phyloP scores from a whole-genome alignment of 805 yeast genomes.

The Saccharomycopsis selenospora region DNA sequence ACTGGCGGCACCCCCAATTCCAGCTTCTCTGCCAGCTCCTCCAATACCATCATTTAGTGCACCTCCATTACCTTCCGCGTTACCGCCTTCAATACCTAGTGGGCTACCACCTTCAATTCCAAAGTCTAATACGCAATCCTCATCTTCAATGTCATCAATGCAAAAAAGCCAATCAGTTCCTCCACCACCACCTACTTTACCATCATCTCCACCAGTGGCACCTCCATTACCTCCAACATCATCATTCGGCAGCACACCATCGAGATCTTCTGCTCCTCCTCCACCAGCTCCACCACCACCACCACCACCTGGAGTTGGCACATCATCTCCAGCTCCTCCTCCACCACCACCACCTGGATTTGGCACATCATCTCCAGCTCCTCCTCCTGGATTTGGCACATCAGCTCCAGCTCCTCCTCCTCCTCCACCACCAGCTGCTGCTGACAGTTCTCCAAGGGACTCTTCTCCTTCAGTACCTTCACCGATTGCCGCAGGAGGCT shows the following conservation, averaged over 20 bases:
- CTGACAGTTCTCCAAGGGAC: conserved; percentile 9
- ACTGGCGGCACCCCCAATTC: conserved; percentile 13
- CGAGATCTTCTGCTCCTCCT: conserved; percentile 21
- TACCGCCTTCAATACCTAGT: conserved; percentile 22
- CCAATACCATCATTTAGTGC: conserved; percentile 24
- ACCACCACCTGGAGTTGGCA: conserved; percentile 17
- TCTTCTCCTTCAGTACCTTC: conserved; percentile 18
- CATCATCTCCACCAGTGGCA: conserved; percentile 10
- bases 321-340: conserved; percentile 16
- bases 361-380: conserved; percentile 22
- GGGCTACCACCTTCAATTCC: conserved; percentile 25
- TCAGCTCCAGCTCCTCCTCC: conserved; percentile 23
- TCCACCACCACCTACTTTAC: conserved; percentile 17
- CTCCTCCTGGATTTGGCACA: conserved; percentile 17
- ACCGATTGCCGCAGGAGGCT: conserved; percentile 32
- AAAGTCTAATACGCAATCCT: conserved; percentile 23
- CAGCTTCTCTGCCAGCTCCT: conserved; percentile 22
- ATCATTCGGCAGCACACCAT: no score
- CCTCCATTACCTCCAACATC: conserved; percentile 2
- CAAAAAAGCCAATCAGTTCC: conserved; percentile 22
- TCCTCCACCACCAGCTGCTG: conserved; percentile 26
- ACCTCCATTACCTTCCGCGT: conserved; percentile 16
- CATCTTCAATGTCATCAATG: conserved; percentile 20
- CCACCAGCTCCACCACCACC: conserved; percentile 25
- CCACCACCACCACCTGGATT: conserved; percentile 23